A percentile compares a stretch with the other conserved stretches of the same genome.
Conservation (phyloP, 306 rosid species). For the Trifolium fragiferum region DNA sequence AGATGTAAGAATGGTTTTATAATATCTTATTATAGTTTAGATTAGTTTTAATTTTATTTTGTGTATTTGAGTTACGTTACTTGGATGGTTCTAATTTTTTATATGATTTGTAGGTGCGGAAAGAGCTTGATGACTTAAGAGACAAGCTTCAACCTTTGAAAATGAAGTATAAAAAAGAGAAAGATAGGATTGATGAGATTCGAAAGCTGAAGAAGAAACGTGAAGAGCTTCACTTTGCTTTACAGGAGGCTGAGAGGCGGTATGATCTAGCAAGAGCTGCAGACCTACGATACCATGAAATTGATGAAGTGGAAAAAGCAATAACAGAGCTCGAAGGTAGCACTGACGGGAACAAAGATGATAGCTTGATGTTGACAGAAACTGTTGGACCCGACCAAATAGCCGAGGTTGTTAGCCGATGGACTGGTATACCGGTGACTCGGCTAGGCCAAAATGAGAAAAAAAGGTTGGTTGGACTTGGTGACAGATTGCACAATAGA, state of each 20-base stretch:
- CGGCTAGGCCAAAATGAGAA: slow-evolving; percentile 92
- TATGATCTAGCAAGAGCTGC: slow-evolving; percentile 89
- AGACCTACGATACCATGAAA: slow-evolving; percentile 81
- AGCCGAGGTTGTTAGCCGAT: slow-evolving; percentile 92
- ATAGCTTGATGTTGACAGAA: slow-evolving; percentile 79
- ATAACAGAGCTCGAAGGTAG: slow-evolving; percentile 70
- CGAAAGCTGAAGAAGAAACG: slow-evolving; percentile 74
- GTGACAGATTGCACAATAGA: slow-evolving; percentile 77
- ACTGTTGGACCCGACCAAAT: slow-evolving; percentile 89
- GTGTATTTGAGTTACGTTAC: neutral
- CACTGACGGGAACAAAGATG: slow-evolving; percentile 52
- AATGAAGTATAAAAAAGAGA: slow-evolving; percentile 88
- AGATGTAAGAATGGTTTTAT: slow-evolving; percentile 55
- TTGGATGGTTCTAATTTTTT: neutral
- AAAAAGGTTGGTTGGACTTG: slow-evolving; percentile 75
- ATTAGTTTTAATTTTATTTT: neutral
- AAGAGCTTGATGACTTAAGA: slow-evolving; percentile 80
- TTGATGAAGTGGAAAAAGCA: slow-evolving; percentile 82
- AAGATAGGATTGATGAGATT: slow-evolving; percentile 79
- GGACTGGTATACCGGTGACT: slow-evolving; percentile 92
- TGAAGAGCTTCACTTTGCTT: slow-evolving; percentile 75
- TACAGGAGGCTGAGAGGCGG: slow-evolving; percentile 88
- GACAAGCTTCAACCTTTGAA: slow-evolving; percentile 88
- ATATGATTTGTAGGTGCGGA: slow-evolving; percentile 56
- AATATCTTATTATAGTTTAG: too few relatives aligned